Percentiles rank a stretch among this genome's conserved stretches.
These are phyloP conservation scores for Phytopythium oedochilum DNA, from an alignment of 352 stramenopile species.

Conservation along the genomic window DNA sequence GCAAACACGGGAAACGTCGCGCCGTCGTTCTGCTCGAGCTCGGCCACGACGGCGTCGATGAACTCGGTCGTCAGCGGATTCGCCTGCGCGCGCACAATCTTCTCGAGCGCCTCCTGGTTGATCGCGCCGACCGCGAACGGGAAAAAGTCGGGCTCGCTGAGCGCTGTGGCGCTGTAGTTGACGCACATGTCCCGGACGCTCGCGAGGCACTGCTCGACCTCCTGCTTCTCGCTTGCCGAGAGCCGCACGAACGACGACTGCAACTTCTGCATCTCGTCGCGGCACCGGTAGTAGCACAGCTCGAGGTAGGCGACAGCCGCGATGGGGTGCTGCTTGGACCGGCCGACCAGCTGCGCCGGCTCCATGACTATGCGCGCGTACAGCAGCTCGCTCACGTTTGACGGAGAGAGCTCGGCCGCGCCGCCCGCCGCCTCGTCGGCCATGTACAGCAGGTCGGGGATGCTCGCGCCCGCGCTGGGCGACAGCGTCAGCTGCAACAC, in stretches of 20 bases:
- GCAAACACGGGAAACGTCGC: conserved; percentile 51
- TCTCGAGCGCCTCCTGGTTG: conserved; percentile 66
- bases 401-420: neutral
- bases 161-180: conserved; percentile 80
- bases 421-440: conserved; percentile 19
- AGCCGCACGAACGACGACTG: conserved; percentile 59
- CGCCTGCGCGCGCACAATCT: conserved; percentile 50
- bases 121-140: conserved; percentile 61
- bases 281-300: conserved; percentile 67
- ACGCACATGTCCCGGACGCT: conserved; percentile 74
- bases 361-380: conserved; percentile 68
- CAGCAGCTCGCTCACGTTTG: conserved; percentile 61
- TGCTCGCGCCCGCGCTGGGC: conserved; percentile 11
- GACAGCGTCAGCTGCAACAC: conserved; percentile 62
- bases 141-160: conserved; percentile 86
- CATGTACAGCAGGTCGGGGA: conserved; percentile 34
- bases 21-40: conserved; percentile 42
- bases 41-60: conserved; percentile 41
- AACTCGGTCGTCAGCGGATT: conserved; percentile 56
- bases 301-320: conserved; percentile 67
- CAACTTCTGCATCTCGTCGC: conserved; percentile 65
- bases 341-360: conserved; percentile 38
- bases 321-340: conserved; percentile 44
- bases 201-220: conserved; percentile 40
- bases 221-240: conserved; percentile 36